phyloP scores from a whole-genome alignment of 1,284 basidiomycete species.

The Tylopilus sp. region DNA sequence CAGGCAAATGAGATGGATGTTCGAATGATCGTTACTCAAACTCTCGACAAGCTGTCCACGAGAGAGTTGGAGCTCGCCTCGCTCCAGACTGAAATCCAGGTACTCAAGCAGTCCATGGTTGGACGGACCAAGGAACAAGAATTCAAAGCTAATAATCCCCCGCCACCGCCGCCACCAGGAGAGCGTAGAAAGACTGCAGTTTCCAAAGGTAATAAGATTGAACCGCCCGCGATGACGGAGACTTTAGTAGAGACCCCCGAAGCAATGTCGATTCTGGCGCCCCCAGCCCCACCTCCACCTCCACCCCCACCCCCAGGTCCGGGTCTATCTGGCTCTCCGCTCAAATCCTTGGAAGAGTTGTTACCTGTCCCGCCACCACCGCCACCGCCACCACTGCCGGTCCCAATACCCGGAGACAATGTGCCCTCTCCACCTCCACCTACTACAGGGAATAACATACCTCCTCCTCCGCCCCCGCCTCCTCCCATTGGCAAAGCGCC shows the following conservation, averaged over 20 bases:
- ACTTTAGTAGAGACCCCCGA: constrained; percentile 8
- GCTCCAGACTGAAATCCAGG: constrained; percentile 64
- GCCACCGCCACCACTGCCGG: constrained; percentile 9
- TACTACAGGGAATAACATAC: constrained; percentile 10
- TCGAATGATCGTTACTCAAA: constrained; percentile 74
- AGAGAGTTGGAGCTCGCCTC: constrained; percentile 76
- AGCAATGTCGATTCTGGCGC: constrained; percentile 15
- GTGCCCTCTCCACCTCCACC: constrained; percentile 37
- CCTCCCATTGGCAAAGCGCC: too few relatives aligned
- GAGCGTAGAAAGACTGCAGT: constrained; percentile 33
- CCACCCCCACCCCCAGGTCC: constrained; percentile 18
- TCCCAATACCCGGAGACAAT: constrained; percentile 2
- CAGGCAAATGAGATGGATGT: constrained; percentile 69
- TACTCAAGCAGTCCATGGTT: constrained; percentile 62
- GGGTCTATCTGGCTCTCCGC: constrained; percentile 19
- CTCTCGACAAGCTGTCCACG: constrained; percentile 76
- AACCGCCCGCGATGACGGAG: constrained; percentile 9
- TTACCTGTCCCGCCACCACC: constrained; percentile 25
- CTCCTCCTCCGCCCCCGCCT: constrained; percentile 2
- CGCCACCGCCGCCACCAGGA: constrained; percentile 68
- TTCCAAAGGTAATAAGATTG: constrained; percentile 35
- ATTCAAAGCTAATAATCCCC: constrained; percentile 74
- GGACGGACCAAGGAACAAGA: constrained; percentile 74
- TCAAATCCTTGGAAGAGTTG: constrained; percentile 29
- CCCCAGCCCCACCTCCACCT: constrained; percentile 18